A percentile compares a stretch with the other conserved stretches of the same genome.
Evolutionary conservation across 768 basidiomycete genomes (phyloP).

Genomic region (Naganishia randhawae): DNA sequence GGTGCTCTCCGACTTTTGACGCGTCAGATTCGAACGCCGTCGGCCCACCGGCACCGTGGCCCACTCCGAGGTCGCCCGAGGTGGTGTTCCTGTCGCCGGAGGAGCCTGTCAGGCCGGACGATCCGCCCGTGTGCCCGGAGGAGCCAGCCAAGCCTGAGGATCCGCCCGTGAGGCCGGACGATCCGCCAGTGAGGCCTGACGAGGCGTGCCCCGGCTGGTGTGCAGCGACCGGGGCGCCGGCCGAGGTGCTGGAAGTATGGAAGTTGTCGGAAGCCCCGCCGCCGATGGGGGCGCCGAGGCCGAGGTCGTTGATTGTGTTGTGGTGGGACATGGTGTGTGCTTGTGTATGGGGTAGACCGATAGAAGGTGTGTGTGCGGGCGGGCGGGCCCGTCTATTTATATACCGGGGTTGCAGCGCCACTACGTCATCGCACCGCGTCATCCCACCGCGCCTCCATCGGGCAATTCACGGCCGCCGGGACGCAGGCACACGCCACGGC

Average conservation of each 20-base stretch:
- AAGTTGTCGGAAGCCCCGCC: constrained; percentile 17
- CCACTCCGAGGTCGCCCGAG: constrained; percentile 25
- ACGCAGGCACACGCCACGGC: too few relatives aligned
- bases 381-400: neutral
- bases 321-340: constrained; percentile 7
- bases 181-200: constrained; percentile 13
- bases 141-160: constrained; percentile 7
- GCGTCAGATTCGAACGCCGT: constrained; percentile 25
- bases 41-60: constrained; percentile 21
- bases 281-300: constrained; percentile 22
- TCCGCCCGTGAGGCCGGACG: neutral
- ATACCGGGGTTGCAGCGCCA: neutral
- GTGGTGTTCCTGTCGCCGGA: constrained; percentile 17
- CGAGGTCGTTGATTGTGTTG: constrained; percentile 1
- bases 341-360: neutral
- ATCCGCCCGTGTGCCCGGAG: constrained; percentile 1
- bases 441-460: too few relatives aligned
- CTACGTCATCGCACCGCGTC: too few relatives aligned
- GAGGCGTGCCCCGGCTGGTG: neutral
- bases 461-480: too few relatives aligned
- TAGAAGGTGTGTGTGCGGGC: neutral
- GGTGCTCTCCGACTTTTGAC: constrained; percentile 18
- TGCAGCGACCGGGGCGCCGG: constrained; percentile 15
- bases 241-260: constrained; percentile 4
- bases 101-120: neutral